phyloP scores from a whole-genome alignment of 768 basidiomycete species.

The Phlebiopsis flavidoalba region DNA sequence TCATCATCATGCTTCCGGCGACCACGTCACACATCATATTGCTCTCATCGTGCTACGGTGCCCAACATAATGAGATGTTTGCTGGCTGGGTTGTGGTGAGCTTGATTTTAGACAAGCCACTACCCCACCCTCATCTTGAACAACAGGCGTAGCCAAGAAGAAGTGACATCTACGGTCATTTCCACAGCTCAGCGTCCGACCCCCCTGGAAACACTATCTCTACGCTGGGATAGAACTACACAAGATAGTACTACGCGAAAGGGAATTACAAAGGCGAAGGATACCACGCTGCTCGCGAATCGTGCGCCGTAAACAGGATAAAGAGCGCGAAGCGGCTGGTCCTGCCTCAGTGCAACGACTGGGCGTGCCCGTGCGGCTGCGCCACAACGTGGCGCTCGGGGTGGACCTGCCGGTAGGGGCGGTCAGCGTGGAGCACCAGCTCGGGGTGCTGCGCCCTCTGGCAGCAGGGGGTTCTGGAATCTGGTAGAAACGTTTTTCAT shows the following conservation, averaged over 20 bases:
- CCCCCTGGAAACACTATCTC: conserved; percentile 92
- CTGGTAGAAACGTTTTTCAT: conserved; percentile 53
- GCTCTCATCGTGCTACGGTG: conserved; percentile 93
- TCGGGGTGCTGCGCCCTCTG: conserved; percentile 35
- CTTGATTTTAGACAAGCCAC: no score
- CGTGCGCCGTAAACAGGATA: conserved; percentile 93
- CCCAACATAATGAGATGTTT: conserved; percentile 97
- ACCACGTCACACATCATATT: conserved; percentile 98
- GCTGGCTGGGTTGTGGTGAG: conserved; percentile 99
- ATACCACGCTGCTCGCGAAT: conserved; percentile 87
- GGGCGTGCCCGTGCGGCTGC: conserved; percentile 75
- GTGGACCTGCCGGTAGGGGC: conserved; percentile 42
- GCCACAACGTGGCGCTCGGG: conserved; percentile 40
- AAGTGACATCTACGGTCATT: conserved; percentile 99
- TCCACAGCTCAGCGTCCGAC: conserved; percentile 95
- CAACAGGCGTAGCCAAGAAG: conserved; percentile 90
- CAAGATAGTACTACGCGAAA: conserved; percentile 85
- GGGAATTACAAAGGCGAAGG: conserved; percentile 71
- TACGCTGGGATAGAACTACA: conserved; percentile 91
- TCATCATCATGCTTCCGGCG: conserved; percentile 99
- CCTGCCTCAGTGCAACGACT: conserved; percentile 79
- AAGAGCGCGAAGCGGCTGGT: conserved; percentile 94
- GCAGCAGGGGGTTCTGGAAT: conserved; percentile 29
- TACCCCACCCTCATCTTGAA: neutral
- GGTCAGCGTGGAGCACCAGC: conserved; percentile 38